These are phyloP conservation scores for Paspalum notatum DNA, from an alignment of 176 grass and related monocot genomes.

Conservation along the genomic window DNA sequence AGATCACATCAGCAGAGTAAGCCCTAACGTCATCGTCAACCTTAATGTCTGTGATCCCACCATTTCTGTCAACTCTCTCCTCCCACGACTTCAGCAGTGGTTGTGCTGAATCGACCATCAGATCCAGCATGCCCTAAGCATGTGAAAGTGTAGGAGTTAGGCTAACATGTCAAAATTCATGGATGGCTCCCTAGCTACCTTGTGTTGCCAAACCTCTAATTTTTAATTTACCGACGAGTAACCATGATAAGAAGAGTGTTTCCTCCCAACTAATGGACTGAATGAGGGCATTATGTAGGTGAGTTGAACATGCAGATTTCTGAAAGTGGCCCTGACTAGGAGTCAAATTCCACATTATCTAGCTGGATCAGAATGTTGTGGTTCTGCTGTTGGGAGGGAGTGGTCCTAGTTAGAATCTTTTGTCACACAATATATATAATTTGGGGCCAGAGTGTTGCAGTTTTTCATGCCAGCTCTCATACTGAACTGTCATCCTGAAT, in stretches of 20 bases:
- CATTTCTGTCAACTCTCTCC: conserved; percentile 52
- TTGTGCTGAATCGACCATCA: conserved; percentile 89
- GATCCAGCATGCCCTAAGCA: conserved; percentile 84
- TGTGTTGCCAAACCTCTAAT: conserved; percentile 8
- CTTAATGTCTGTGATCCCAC: conserved; percentile 66
- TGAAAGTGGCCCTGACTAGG: conserved; percentile 43
- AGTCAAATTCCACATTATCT: conserved; percentile 20
- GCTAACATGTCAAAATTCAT: neutral
- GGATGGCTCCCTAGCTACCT: neutral
- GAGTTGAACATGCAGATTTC: conserved; percentile 24
- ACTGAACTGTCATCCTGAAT: conserved; percentile 41
- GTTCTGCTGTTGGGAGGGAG: conserved; percentile 4
- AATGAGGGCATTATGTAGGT: neutral
- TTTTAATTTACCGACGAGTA: conserved; percentile 9
- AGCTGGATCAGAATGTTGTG: conserved; percentile 25
- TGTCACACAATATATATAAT: conserved; percentile 24
- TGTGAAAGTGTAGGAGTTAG: conserved; percentile 10
- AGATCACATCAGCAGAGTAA: conserved; percentile 94
- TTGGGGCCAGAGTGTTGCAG: conserved; percentile 18
- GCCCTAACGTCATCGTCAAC: conserved; percentile 87
- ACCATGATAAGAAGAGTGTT: neutral
- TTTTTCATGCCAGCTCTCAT: conserved; percentile 13
- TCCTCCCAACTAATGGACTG: neutral
- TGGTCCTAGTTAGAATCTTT: conserved; percentile 36
- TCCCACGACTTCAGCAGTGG: conserved; percentile 73